Evolutionary conservation across 2,329 filamentous ascomycete species (phyloP), one percentile per base, ranked within the genome.

Genomic region (Aspergillus candidus): DNA sequence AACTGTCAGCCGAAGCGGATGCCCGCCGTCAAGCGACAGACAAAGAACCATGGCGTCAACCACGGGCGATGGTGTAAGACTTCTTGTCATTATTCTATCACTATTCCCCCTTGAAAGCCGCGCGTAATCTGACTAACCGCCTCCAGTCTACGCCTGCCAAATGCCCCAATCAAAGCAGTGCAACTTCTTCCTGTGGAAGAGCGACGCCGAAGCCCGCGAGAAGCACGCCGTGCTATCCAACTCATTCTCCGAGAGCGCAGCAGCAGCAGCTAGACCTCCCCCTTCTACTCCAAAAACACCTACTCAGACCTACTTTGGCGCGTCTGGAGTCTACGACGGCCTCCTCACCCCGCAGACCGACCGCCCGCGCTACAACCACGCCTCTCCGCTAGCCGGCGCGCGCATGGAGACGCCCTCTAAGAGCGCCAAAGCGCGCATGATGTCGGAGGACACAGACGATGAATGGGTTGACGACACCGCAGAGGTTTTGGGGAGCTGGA

Each of bases 131-230:
- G 11, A n/a, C 33, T 51, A 46, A 49, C 36, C 13, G 14, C 17
- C 46, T 27, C 10, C 41, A 72, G 70, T 82, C 60, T 80, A 79
- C 52, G 76, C 73, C 4, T 83, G 79, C 54, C 76, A 79, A 51
- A 71, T 72, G 52, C 63, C 66, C 30, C 63, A 70, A 41, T 55
- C 63, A 3, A 63, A 72, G 36, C 65, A 71, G 33, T 83, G 80
- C 56, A 68, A 66, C 4, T 82, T 83, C 66, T 83, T 82, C 45
- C 67, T 83, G 0, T 83, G 79, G 79, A 71, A 75, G 11, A 72
- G 75, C 42, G 76, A 81, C 43, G 79, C 79, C 11, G 70, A 75
- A 50, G 50, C 65, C n/a, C 67, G 79, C 14, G 75, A 78, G 58
- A 71, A 73, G 46, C 62, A 61, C 10, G 70, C 70, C 15, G 61